Evolutionary conservation across 805 yeast genomes (phyloP).

Genomic region (Ogataea allantospora): DNA sequence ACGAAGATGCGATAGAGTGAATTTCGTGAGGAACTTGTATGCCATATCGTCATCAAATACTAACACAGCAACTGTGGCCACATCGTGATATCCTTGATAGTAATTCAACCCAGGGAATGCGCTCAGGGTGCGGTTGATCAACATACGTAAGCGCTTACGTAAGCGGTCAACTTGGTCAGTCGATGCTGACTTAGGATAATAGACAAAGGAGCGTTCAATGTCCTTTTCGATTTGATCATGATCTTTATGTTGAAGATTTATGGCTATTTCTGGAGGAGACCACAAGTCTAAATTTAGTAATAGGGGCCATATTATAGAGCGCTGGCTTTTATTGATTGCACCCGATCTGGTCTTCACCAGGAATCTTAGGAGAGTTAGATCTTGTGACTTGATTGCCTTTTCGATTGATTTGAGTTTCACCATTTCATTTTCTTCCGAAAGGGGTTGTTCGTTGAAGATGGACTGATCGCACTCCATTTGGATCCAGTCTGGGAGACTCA

Average conservation of each 20-base stretch:
- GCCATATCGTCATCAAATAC: conserved; percentile 43
- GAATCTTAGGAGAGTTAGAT: conserved; percentile 29
- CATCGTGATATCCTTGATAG: conserved; percentile 93
- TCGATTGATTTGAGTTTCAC: conserved; percentile 38
- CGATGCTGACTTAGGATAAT: conserved; percentile 31
- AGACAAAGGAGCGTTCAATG: conserved; percentile 66
- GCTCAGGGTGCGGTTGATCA: conserved; percentile 57
- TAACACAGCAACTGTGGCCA: conserved; percentile 64
- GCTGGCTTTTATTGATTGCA: conserved; percentile 39
- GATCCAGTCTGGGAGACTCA: conserved; percentile 43
- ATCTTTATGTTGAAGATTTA: conserved; percentile 52
- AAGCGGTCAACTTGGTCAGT: conserved; percentile 30
- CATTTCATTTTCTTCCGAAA: conserved; percentile 38
- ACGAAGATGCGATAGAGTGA: conserved; percentile 63
- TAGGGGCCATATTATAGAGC: conserved; percentile 52
- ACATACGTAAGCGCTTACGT: conserved; percentile 38
- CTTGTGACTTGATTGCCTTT: conserved; percentile 36
- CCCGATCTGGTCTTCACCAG: conserved; percentile 49
- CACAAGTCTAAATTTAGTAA: conserved; percentile 37
- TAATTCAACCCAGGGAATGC: conserved; percentile 63
- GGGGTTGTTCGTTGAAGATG: conserved; percentile 43
- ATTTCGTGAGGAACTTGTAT: conserved; percentile 47
- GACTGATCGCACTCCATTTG: conserved; percentile 48
- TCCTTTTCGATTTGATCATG: conserved; percentile 80
- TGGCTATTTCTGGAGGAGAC: not conserved